These are phyloP conservation scores for Camellia granthamiana DNA, from an alignment of 148 eudicot genomes.

Conservation along the genomic window DNA sequence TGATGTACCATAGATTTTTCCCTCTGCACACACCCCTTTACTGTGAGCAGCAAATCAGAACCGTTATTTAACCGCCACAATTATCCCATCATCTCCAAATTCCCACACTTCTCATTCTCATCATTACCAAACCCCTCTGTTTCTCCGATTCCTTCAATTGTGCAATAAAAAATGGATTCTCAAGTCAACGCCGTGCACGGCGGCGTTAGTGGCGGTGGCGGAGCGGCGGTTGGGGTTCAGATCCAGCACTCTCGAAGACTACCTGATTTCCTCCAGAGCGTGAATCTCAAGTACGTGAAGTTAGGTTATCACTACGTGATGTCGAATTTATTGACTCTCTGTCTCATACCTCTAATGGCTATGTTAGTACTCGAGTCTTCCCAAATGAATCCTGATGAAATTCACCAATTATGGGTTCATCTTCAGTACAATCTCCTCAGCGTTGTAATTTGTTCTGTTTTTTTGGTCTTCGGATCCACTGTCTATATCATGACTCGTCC, in stretches of 20 bases:
- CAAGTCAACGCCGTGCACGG: constrained; percentile 1
- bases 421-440: constrained; percentile 19
- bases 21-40: too few species aligned
- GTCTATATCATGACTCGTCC: constrained; percentile 24
- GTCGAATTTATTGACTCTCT: constrained; percentile 10
- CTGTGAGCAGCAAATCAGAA: too few species aligned
- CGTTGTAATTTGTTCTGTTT: constrained; percentile 5
- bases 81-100: too few species aligned
- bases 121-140: too few species aligned
- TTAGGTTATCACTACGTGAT: constrained; percentile 23
- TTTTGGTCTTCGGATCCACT: constrained; percentile 11
- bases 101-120: too few species aligned
- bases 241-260: constrained; percentile 31
- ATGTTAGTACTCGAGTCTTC: constrained; percentile 2
- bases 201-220: neutral
- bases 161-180: neutral
- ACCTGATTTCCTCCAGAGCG: constrained; percentile 20
- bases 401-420: constrained; percentile 16
- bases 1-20: too few species aligned
- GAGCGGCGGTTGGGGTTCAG: constrained; percentile 14
- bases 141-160: neutral
- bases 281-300: constrained; percentile 21
- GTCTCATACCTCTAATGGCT: constrained; percentile 10
- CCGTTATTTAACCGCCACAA: too few species aligned
- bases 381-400: constrained; percentile 12